phyloP scores from a whole-genome alignment of 371 early-diverging fungal species.

The Globomyces sp. region DNA sequence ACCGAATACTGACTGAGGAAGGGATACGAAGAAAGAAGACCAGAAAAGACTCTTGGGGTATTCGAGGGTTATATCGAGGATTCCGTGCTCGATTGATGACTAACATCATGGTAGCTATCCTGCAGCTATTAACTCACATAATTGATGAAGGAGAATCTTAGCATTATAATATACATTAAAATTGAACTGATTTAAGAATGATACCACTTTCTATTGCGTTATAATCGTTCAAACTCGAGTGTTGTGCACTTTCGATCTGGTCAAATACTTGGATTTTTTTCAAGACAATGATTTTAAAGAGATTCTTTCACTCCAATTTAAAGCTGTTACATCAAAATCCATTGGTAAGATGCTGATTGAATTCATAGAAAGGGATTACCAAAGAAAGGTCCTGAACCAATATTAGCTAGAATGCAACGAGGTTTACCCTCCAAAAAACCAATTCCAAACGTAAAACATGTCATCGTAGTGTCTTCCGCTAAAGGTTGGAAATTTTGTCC shows the following conservation, averaged over 20 bases:
- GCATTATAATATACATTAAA: no score
- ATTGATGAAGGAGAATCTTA: constrained; percentile 1
- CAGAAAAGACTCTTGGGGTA: constrained; percentile 23
- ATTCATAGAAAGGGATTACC: neutral
- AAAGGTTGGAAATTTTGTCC: constrained; percentile 52
- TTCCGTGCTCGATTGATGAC: constrained; percentile 66
- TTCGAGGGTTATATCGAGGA: constrained; percentile 77
- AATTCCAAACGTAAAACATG: constrained; percentile 33
- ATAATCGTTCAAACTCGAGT: no score
- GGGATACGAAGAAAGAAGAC: constrained; percentile 38
- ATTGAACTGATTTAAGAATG: no score
- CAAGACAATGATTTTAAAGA: neutral
- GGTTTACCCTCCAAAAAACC: constrained; percentile 25
- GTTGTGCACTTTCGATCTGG: no score
- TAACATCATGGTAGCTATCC: constrained; percentile 38
- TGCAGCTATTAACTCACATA: neutral
- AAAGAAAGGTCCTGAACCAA: neutral
- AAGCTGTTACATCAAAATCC: constrained; percentile 17
- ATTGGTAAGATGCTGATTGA: neutral
- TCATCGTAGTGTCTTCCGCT: constrained; percentile 82
- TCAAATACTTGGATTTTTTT: neutral
- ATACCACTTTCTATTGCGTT: no score
- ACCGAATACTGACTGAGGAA: constrained; percentile 83
- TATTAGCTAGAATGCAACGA: constrained; percentile 30
- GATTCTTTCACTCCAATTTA: neutral